A percentile compares a stretch with the other conserved stretches of the same genome.
Evolutionary conservation across 768 basidiomycete genomes (phyloP).

Genomic region (Amanita subjunquillea): DNA sequence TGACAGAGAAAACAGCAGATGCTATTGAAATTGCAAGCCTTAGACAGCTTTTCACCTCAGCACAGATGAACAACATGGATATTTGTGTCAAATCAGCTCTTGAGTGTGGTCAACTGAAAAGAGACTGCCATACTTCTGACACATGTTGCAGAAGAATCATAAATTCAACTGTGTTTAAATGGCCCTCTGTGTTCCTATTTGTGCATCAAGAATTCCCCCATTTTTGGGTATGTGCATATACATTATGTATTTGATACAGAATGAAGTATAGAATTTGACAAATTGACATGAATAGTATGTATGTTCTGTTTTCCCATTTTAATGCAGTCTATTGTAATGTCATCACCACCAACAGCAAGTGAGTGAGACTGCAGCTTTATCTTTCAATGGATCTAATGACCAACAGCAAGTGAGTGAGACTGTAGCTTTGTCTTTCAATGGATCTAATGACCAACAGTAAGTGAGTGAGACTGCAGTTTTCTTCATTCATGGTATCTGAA

Average conservation of each 20-base stretch:
- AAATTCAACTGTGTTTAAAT: background rate
- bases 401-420: no score
- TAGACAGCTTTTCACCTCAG: slow-evolving; percentile 4
- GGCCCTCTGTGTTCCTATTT: background rate
- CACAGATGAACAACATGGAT: no score
- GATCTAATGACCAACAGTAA: no score
- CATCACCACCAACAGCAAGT: background rate
- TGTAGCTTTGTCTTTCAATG: no score
- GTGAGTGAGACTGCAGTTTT: background rate
- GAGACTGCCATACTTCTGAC: background rate
- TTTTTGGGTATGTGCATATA: background rate
- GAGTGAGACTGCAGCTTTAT: background rate
- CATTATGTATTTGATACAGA: background rate
- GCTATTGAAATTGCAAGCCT: slow-evolving; percentile 11
- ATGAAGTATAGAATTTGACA: background rate
- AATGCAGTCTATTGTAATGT: background rate
- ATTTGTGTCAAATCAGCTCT: slow-evolving; percentile 9
- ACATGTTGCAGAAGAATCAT: background rate
- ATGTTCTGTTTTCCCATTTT: background rate
- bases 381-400: no score
- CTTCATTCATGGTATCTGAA: background rate
- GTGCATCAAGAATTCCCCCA: background rate
- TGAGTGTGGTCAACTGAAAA: background rate
- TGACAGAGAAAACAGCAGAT: slow-evolving; percentile 12
- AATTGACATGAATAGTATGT: background rate